These are phyloP conservation scores for Penicillium pancosmium DNA, from an alignment of 495 filamentous ascomycete genomes.

Conservation along the genomic window DNA sequence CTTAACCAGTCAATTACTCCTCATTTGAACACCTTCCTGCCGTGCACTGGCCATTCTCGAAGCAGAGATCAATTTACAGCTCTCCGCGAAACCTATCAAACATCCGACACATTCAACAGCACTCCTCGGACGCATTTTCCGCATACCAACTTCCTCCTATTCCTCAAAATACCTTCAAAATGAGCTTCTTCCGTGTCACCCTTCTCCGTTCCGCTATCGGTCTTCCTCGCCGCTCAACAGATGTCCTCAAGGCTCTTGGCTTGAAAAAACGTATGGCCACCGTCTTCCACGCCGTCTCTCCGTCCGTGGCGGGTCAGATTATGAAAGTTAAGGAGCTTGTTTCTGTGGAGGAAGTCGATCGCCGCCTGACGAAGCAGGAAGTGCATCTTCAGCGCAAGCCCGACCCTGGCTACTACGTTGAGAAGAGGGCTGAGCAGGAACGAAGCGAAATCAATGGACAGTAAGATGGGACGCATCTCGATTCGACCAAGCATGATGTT, in stretches of 20 bases:
- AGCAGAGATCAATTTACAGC: conserved; percentile 4
- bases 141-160: background rate
- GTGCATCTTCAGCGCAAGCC: conserved; percentile 74
- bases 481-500: background rate
- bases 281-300: conserved; percentile 88
- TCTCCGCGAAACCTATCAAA: background rate
- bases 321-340: conserved; percentile 98
- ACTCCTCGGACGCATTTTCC: background rate
- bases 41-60: background rate
- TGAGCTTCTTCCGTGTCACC: conserved; percentile 95
- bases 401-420: conserved; percentile 83
- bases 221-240: conserved; percentile 77
- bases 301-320: conserved; percentile 89
- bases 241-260: conserved; percentile 86
- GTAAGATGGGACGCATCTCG: conserved; percentile 13
- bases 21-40: background rate
- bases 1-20: background rate
- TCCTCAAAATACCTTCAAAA: conserved; percentile 40
- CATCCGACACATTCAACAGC: conserved; percentile 3
- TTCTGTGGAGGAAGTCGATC: conserved; percentile 78
- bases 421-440: conserved; percentile 55
- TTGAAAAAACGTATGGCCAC: conserved; percentile 84
- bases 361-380: conserved; percentile 68
- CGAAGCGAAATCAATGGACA: conserved; percentile 24
- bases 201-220: conserved; percentile 93